A percentile compares a stretch with the other conserved stretches of the same genome.
Evolutionary conservation across 106 monocot genomes (phyloP).

Genomic region (Amphibolis antarctica): DNA sequence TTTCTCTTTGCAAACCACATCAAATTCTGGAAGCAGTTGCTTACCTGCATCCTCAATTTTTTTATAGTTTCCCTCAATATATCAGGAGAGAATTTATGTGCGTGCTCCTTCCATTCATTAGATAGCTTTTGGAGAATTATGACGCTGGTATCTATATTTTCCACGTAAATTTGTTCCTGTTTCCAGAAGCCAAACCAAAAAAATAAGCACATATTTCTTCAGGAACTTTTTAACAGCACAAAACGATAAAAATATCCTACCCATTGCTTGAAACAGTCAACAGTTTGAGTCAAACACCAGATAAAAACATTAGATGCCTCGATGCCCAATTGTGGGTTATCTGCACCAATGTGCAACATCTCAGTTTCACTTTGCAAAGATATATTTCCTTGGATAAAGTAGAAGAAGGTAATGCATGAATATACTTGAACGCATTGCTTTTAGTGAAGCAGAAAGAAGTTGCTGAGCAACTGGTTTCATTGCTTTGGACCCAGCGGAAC

Average conservation of each 20-base stretch:
- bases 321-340: constrained; percentile 40
- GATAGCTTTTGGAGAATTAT: constrained; percentile 44
- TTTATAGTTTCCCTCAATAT: constrained; percentile 42
- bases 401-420: background rate
- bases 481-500: constrained; percentile 69
- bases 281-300: constrained; percentile 92
- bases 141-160: constrained; percentile 61
- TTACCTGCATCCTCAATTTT: constrained; percentile 57
- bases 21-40: background rate
- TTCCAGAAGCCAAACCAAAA: constrained; percentile 1
- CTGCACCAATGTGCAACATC: constrained; percentile 23
- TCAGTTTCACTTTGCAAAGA: background rate
- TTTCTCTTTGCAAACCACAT: background rate
- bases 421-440: constrained; percentile 78
- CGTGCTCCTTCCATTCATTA: constrained; percentile 56
- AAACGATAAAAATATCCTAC: constrained; percentile 23
- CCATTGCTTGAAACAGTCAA: constrained; percentile 86
- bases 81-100: constrained; percentile 39
- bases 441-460: constrained; percentile 41
- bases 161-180: constrained; percentile 74
- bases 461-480: constrained; percentile 83
- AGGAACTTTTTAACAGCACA: background rate
- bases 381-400: background rate
- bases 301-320: constrained; percentile 78
- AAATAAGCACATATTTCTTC: background rate